Evolutionary conservation across 768 basidiomycete species (phyloP), one percentile per base, ranked within the genome.

Genomic region (Tulasnella sp.): DNA sequence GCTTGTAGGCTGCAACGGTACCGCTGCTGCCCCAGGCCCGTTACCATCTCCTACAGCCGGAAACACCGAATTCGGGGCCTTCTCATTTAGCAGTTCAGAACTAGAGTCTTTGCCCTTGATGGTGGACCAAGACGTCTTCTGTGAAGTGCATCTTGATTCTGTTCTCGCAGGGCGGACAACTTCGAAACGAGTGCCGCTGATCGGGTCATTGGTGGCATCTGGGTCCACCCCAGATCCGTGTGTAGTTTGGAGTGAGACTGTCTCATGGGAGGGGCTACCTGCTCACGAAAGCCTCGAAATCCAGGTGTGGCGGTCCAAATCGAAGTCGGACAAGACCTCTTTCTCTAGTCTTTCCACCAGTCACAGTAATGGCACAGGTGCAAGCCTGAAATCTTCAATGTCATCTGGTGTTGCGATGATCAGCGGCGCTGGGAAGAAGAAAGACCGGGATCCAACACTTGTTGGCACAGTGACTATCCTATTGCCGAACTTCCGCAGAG

Each of bases 221-320:
- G 31, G n/a, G n/a, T n/a, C n/a, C n/a, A n/a, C n/a, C n/a, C n/a
- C 17, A 15, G 25, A 31, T 9, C 31, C 42, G 19, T 25, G 12
- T 4, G 81, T 84, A 0, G 83, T 88, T 66, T 93, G 91, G 91
- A 84, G 87, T 63, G 91, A 93, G 71, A 73, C 66, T 43, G 92
- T 93, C 68, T 68, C 72, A 21, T 83, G 90, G 63, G 68, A 80
- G 1, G 87, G 90, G 66, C 71, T 92, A 25, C 87, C 90, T 17
- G 85, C 86, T 0, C 89, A 90, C 65, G 80, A 82, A 61, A 78
- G 76, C 29, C 71, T 92, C 43, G 81, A 82, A 53, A 72, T 92
- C 60, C 69, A 78, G 38, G 73, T 92, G 21, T 85, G 79, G 78
- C 52, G 42, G 46, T 50, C 24, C 21, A 56, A 42, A 27, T 49